Percentiles rank a stretch among this genome's conserved stretches.
These are phyloP conservation scores for Myxozyma nipponensis DNA, from an alignment of 805 yeast species.

Conservation along the genomic window DNA sequence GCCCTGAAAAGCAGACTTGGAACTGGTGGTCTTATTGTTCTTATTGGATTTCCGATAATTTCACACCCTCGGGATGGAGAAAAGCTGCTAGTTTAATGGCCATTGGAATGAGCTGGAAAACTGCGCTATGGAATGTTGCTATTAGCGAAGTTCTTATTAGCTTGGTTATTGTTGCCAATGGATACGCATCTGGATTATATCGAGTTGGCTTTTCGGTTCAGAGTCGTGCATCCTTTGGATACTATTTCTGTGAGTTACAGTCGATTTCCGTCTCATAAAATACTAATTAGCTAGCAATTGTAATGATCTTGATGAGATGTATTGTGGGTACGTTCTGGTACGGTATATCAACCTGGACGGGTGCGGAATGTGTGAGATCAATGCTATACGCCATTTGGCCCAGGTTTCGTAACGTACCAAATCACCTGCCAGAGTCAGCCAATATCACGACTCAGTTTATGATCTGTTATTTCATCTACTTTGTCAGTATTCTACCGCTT, in stretches of 20 bases:
- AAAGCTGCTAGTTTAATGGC: slow-evolving; percentile 44
- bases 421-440: slow-evolving; percentile 55
- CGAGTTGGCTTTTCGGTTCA: slow-evolving; percentile 50
- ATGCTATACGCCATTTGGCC: slow-evolving; percentile 77
- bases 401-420: slow-evolving; percentile 35
- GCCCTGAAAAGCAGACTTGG: slow-evolving; percentile 44
- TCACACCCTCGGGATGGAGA: slow-evolving; percentile 43
- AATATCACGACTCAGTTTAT: slow-evolving; percentile 32
- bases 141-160: slow-evolving; percentile 44
- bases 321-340: slow-evolving; percentile 88
- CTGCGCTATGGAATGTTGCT: slow-evolving; percentile 45
- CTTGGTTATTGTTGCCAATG: slow-evolving; percentile 42
- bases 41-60: slow-evolving; percentile 29
- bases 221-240: slow-evolving; percentile 47
- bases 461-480: slow-evolving; percentile 30
- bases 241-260: too few species aligned
- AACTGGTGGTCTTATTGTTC: slow-evolving; percentile 41
- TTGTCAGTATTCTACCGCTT: slow-evolving; percentile 26
- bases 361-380: slow-evolving; percentile 73
- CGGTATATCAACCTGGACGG: slow-evolving; percentile 79
- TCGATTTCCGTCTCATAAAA: too few species aligned
- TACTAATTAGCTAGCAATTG: slow-evolving; percentile 78
- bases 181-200: slow-evolving; percentile 47
- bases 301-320: slow-evolving; percentile 66
- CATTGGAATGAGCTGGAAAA: slow-evolving; percentile 44